A percentile compares a stretch with the other conserved stretches of the same genome.
These are phyloP conservation scores for Barbarea vulgaris DNA, from an alignment of 345 rosid genomes.

Conservation along the genomic window DNA sequence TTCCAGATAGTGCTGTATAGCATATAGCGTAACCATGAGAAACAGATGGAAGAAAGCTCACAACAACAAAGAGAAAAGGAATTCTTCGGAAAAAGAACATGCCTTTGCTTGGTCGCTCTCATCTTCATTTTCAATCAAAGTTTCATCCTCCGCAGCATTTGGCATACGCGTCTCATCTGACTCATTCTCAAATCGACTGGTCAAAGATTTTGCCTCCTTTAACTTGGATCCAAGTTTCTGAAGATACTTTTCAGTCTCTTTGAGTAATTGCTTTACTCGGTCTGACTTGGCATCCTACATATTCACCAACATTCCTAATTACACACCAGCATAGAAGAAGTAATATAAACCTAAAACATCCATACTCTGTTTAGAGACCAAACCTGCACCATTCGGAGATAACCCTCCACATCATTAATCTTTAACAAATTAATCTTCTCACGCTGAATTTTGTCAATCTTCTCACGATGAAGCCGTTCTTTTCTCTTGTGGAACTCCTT, in stretches of 20 bases:
- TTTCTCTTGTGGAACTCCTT: conserved; percentile 93
- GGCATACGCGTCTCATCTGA: conserved; percentile 55
- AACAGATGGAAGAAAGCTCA: conserved; percentile 1
- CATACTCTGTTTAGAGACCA: conserved; percentile 34
- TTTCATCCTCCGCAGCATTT: conserved; percentile 56
- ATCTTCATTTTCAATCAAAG: conserved; percentile 73
- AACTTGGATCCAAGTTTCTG: conserved; percentile 89
- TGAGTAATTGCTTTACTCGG: conserved; percentile 83
- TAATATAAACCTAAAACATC: conserved; percentile 9
- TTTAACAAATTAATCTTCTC: conserved; percentile 92
- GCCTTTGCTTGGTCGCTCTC: conserved; percentile 92
- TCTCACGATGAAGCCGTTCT: conserved; percentile 87
- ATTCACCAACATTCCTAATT: not conserved
- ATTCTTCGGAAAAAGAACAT: conserved; percentile 24
- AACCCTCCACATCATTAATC: conserved; percentile 97
- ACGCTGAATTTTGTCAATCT: conserved; percentile 92
- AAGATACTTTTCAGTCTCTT: conserved; percentile 93
- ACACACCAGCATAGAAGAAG: conserved; percentile 10
- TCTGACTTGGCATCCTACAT: conserved; percentile 90
- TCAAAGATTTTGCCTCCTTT: conserved; percentile 64
- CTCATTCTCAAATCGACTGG: conserved; percentile 64
- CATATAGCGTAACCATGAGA: conserved; percentile 21
- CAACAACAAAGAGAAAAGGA: not conserved
- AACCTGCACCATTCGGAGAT: conserved; percentile 95
- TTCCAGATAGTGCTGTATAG: conserved; percentile 83